Base-by-base conservation (phyloP, 2,329 filamentous ascomycete genomes). In the Phoma sp. region DNA sequence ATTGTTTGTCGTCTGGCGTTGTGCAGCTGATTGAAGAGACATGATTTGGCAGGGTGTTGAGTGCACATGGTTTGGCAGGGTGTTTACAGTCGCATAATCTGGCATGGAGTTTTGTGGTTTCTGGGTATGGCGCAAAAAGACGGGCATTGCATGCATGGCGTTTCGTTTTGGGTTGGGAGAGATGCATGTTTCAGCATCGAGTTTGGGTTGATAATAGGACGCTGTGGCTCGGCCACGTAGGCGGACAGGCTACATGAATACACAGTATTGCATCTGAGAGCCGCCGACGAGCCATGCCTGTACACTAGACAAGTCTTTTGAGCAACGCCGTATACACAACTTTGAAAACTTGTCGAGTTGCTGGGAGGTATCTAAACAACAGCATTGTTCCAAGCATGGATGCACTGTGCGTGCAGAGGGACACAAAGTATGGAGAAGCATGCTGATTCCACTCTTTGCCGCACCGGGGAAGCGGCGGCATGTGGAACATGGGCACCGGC, bases 381-480 rank as follows among this genome's bases (percentile, higher is more conserved):
- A 9, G 27, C 27, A 10, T 3, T 29, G 9, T 3, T 29, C 27
- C 27, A 29, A 9, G 27, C 10, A 29, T 9, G 6, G 1, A 10
- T 10, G 27, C 10, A 10, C 27, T 9, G 22, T 24, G 6, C 22
- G 4, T 24, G 22, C 6, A 4, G 22, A 24, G 22, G 22, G 22
- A 4, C 4, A 12, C 8, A 10, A 12, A 9, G 29, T 31, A 4
- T 31, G 27, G 27, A 19, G 33, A 35, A 19, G 7, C 17, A 35
- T 35, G 15, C 19, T 15, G 4, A 45, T 39, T 36, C 52, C 40
- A 41, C 52, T 49, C 13, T 49, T 46, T 55, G 52, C 52, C 52
- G 52, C 25, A 46, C 41, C 45, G 52, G 52, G 52, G 52, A 38
- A 29, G 15, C 45, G 25, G 41, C 52, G 52, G 52, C 45, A 55